These are phyloP conservation scores for Xylaria bambusicola DNA, from an alignment of 495 filamentous ascomycete species.

Conservation along the genomic window DNA sequence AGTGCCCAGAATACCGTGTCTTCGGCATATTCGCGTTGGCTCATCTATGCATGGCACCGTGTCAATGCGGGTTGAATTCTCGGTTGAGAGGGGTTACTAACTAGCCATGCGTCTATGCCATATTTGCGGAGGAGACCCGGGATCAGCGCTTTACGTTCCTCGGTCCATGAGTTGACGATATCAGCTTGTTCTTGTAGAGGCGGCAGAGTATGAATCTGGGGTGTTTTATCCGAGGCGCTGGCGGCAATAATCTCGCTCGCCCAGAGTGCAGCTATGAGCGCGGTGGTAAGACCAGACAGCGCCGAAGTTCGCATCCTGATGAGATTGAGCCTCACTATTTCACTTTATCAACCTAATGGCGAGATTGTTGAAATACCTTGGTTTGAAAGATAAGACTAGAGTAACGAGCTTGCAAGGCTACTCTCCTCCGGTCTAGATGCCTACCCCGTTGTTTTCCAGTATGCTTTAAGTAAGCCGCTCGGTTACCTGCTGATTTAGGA, in stretches of 20 bases:
- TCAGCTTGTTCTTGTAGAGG: constrained; percentile 44
- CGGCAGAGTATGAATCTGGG: constrained; percentile 40
- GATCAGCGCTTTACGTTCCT: constrained; percentile 40
- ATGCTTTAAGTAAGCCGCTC: not conserved
- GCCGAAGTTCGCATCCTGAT: constrained; percentile 23
- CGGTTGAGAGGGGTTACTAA: constrained; percentile 21
- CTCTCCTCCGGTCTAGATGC: no score
- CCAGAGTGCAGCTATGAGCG: constrained; percentile 8
- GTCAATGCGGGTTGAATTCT: not conserved
- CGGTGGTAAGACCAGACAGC: constrained; percentile 17
- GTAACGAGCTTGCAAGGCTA: no score
- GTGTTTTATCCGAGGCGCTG: constrained; percentile 25
- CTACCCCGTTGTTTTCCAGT: constrained; percentile 1
- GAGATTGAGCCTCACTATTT: not conserved
- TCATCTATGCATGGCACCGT: constrained; percentile 35
- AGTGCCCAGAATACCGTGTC: constrained; percentile 54
- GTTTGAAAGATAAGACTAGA: constrained; percentile 1
- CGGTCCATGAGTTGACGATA: constrained; percentile 44
- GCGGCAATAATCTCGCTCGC: constrained; percentile 15
- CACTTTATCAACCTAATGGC: not conserved
- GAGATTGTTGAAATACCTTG: not conserved
- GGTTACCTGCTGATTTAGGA: constrained; percentile 7
- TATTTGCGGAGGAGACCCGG: constrained; percentile 44
- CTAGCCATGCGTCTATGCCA: constrained; percentile 50
- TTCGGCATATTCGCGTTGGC: constrained; percentile 52